Conservation (phyloP, 2,329 filamentous ascomycete species). For the Colletotrichum filicis region DNA sequence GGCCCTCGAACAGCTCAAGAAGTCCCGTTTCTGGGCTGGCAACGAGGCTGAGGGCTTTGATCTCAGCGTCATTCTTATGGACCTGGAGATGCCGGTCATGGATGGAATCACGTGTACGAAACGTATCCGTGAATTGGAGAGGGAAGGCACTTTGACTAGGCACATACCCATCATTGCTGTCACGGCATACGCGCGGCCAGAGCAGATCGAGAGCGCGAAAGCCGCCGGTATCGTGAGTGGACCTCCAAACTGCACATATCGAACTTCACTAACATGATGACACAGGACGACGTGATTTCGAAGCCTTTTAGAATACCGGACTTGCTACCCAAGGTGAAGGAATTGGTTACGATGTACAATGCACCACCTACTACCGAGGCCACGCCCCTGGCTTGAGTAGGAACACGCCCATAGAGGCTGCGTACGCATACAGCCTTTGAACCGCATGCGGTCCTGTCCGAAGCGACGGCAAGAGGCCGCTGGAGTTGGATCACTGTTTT, state of each 20-base stretch:
- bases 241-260: slow-evolving; percentile 1
- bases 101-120: slow-evolving; percentile 80
- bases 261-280: background rate
- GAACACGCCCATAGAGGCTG: slow-evolving; percentile 1
- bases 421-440: slow-evolving; percentile 1
- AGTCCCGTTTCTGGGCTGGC: slow-evolving; percentile 66
- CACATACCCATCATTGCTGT: slow-evolving; percentile 85
- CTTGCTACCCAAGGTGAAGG: slow-evolving; percentile 73
- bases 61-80: slow-evolving; percentile 80
- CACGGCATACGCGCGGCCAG: slow-evolving; percentile 81
- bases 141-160: slow-evolving; percentile 66
- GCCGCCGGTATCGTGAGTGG: slow-evolving; percentile 76
- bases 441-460: background rate
- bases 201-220: slow-evolving; percentile 79
- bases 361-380: slow-evolving; percentile 41
- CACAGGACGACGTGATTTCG: slow-evolving; percentile 77
- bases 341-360: slow-evolving; percentile 58
- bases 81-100: slow-evolving; percentile 87
- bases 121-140: slow-evolving; percentile 75
- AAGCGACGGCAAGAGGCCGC: background rate
- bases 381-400: background rate
- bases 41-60: slow-evolving; percentile 59
- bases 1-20: slow-evolving; percentile 67
- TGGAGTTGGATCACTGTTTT: background rate
- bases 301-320: slow-evolving; percentile 85